Evolutionary conservation across 2,329 filamentous ascomycete species (phyloP), one percentile per base, ranked within the genome.

Genomic region (Calonectria hongkongensis): DNA sequence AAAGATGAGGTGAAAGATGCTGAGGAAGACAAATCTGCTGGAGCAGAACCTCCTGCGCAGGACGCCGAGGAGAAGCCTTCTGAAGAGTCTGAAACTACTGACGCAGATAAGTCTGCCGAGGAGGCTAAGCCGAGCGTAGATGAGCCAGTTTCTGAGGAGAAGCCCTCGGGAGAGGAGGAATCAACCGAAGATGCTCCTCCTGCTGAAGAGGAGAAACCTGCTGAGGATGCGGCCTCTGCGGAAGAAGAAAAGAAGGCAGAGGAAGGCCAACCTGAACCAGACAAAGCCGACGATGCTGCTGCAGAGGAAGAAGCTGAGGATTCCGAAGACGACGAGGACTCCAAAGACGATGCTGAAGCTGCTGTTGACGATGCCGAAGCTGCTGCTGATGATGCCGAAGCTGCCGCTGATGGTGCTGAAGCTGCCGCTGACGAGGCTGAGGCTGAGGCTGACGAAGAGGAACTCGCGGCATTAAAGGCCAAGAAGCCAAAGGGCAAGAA

Each of bases 401-500:
- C 21, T 21, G 21, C 21, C 21, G 21, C 21, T 21, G 21, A 21
- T 21, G 21, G 2, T 21, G 21, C 21, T 21, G 56, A 65, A 4
- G 30, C 39, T 10, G 68, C 28, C 27, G 70, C 65, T 4, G 56
- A 75, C 8, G 43, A 76, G 10, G 68, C 27, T n/a, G 66, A 69
- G 10, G 36, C 28, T 39, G 28, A 9, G 2, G 70, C 65, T 4
- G 56, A 75, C 8, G 43, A 76, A 18, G 50, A 73, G 25, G 67
- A 78, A 45, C 54, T 75, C 58, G 74, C 76, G 36, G 48, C 70
- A 18, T n/a, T 60, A n/a, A 74, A 75, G 50, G 33, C 73, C 12
- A 70, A 78, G 72, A 73, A 76, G 9, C 72, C 78, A 16, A 70
- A 72, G 30, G 65, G 64, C 12, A 68, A 73, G 36, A 71, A 77